Base-by-base conservation (phyloP, 1,284 basidiomycete genomes). In the Sanguinoderma infundibulare region DNA sequence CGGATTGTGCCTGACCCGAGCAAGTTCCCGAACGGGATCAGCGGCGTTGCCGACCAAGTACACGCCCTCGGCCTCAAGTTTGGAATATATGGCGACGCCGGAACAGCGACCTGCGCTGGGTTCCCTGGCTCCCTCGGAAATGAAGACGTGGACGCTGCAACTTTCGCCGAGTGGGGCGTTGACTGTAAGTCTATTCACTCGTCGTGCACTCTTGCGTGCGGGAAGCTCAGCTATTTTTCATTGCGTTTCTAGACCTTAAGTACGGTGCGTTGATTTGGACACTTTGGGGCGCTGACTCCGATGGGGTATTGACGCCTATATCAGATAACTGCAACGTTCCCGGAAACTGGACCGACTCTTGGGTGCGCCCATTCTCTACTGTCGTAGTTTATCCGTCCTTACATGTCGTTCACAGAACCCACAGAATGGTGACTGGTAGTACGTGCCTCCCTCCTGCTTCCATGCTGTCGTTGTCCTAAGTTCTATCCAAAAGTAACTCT, bases 11-110 rank as follows among this genome's bases (percentile, higher is more conserved):
- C 84, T 2, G 83, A 85, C 67, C 73, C 78, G 17, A 70, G 59
- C 57, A 86, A 84, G 65, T 86, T 85, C 66, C 84, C 84, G 0
- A 79, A 79, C 56, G 84, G 84, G 17, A 83, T 86, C 63, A 75
- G 67, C 61, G 73, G 74, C 12, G 69, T 83, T 9, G 82, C 82
- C 0, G 70, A 71, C 20, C 68, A 81, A 50, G 74, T 85, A 5
- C 84, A 86, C 55, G 73, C 72, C 35, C 71, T 86, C 38, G 83
- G 82, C 15, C 71, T 85, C n/a, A 83, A 83, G 66, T 72, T 82
- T 55, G 83, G 84, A 34, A 83, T 84, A 49, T 85, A 84, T 67
- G 85, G 83, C 62, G 84, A 86, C 66, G 82, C 83, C n/a, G 84
- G 84, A 4, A 81, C 78, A 0, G 66, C 68, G 8, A 86, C 84